phyloP scores from a whole-genome alignment of 805 yeast genomes.

The Candida endomychidarum region DNA sequence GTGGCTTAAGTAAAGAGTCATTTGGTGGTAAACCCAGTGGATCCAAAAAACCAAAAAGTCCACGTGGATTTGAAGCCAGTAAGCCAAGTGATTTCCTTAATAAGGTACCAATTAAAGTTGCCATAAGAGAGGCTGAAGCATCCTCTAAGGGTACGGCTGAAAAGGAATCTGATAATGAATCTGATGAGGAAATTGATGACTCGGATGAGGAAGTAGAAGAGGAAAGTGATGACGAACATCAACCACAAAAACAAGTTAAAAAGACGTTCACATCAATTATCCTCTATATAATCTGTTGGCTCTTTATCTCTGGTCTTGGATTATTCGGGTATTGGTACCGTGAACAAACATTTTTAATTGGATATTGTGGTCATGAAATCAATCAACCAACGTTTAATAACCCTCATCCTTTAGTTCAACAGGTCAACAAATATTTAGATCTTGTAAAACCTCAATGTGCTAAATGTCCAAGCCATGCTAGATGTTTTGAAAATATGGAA shows the following conservation, averaged over 20 bases:
- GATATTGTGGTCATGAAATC: slow-evolving; percentile 73
- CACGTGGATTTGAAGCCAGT: too few relatives aligned
- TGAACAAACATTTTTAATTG: slow-evolving; percentile 59
- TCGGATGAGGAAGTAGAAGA: slow-evolving; percentile 5
- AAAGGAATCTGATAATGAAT: slow-evolving; percentile 8
- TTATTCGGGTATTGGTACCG: slow-evolving; percentile 59
- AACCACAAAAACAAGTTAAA: background rate
- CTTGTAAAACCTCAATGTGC: slow-evolving; percentile 60
- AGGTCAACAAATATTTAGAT: slow-evolving; percentile 47
- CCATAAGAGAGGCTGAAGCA: too few relatives aligned
- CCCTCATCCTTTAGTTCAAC: slow-evolving; percentile 27
- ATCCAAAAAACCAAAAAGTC: slow-evolving; percentile 18
- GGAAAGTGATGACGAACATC: slow-evolving; percentile 3
- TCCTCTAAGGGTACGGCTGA: background rate
- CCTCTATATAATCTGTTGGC: slow-evolving; percentile 22
- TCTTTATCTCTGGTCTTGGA: slow-evolving; percentile 35
- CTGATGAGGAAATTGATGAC: slow-evolving; percentile 5
- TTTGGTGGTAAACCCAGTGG: too few relatives aligned
- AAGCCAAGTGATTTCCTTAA: too few relatives aligned
- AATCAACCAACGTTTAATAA: slow-evolving; percentile 41
- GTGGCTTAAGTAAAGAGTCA: slow-evolving; percentile 3
- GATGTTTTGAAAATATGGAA: slow-evolving; percentile 61
- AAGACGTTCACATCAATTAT: slow-evolving; percentile 7
- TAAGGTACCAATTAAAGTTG: too few relatives aligned
- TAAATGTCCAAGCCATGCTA: slow-evolving; percentile 79